Evolutionary conservation across 768 basidiomycete genomes (phyloP), one percentile per base, ranked within the genome.

Genomic region (Suillus tomentosus): DNA sequence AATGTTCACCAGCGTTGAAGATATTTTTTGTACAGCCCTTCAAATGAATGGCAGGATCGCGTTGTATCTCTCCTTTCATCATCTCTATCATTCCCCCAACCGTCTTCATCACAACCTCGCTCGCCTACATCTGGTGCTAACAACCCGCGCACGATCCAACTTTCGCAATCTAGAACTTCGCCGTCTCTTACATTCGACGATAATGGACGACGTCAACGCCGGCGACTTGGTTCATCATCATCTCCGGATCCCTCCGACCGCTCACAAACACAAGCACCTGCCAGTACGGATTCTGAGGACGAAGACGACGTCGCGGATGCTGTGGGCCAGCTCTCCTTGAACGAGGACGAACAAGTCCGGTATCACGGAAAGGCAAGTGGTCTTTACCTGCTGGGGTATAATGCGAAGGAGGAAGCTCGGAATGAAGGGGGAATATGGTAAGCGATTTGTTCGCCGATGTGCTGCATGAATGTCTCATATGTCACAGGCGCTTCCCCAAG

Each of bases 291-390:
- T 22, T 71, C 73, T 9, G 74, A 74, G 22, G 76, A 76, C 43
- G 81, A 82, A 54, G 80, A 80, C 50, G 81, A 83, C 61, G 73
- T 90, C 3, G 81, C 84, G 39, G 87, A 88, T 63, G 93, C 92
- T 36, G 84, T 95, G 5, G 94, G 94, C 3, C 93, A 95, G 76
- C 79, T 96, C 64, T 92, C 90, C 66, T 70, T 96, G 68, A 94
- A 96, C 70, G 94, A 96, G 78, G 91, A 95, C 61, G 84, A 87
- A 62, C 87, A 95, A 73, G 87, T 96, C 14, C 80, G 94, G 43
- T 95, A 89, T 74, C 94, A 96, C 70, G 93, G 94, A 36, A 92
- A 92, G 74, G 89, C 85, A 5, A 92, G 90, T 64, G 92, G 93
- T 2, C 75, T 95, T 66, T 87, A 95, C 74, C 79, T 95, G 63